Conservation (phyloP, 441 rosid genomes). For the Mallotus repandus region DNA sequence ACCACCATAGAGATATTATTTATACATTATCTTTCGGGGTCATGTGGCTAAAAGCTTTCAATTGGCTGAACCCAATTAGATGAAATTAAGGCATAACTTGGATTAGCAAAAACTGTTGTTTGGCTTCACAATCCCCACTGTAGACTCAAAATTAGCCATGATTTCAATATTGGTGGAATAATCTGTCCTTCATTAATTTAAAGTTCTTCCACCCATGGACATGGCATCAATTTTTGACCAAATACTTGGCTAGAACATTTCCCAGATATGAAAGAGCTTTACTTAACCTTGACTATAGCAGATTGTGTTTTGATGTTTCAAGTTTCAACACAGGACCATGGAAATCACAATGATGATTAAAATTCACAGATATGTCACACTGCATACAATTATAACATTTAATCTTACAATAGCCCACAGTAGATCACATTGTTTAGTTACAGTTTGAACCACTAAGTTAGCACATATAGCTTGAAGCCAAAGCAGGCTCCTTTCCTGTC, state of each 20-base stretch:
- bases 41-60: background rate
- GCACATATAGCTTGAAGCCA: background rate
- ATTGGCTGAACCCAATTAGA: background rate
- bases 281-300: background rate
- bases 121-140: background rate
- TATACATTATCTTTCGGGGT: background rate
- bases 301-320: too few species aligned
- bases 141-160: background rate
- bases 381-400: background rate
- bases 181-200: background rate
- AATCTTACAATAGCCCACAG: background rate
- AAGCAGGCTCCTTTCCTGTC: background rate
- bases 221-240: slow-evolving; percentile 2
- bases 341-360: background rate
- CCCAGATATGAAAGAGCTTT: background rate
- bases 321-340: background rate
- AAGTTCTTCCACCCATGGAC: background rate
- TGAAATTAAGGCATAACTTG: background rate
- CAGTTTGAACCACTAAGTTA: background rate
- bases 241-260: background rate
- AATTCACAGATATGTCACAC: background rate
- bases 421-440: background rate
- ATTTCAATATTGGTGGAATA: background rate
- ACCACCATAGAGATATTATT: background rate
- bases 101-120: background rate